These are phyloP conservation scores for Dactylellina drechsleri DNA, from an alignment of 2,329 filamentous ascomycete genomes.

Conservation along the genomic window DNA sequence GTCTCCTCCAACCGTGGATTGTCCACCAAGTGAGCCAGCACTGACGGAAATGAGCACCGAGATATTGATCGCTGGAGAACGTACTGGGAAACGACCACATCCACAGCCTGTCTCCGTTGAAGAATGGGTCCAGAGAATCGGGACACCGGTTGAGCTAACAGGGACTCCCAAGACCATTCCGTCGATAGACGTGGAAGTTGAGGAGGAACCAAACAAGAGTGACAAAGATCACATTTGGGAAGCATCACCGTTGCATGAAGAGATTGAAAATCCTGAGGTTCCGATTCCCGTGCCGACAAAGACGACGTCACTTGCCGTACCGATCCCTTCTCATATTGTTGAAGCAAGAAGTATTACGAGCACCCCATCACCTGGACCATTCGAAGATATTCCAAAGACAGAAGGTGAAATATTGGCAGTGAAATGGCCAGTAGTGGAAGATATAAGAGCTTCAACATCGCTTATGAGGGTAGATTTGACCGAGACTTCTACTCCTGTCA, in stretches of 20 bases:
- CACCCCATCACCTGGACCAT: slow-evolving; percentile 6
- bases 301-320: background rate
- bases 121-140: slow-evolving; percentile 37
- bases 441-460: background rate
- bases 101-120: slow-evolving; percentile 28
- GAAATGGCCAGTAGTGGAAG: slow-evolving; percentile 26
- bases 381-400: background rate
- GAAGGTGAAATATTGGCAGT: background rate
- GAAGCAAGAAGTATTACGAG: background rate
- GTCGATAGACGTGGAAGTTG: slow-evolving; percentile 30
- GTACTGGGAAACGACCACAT: slow-evolving; percentile 39
- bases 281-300: slow-evolving; percentile 44
- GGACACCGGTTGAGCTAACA: slow-evolving; percentile 8
- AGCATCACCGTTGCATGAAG: slow-evolving; percentile 25
- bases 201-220: background rate
- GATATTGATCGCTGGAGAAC: slow-evolving; percentile 41
- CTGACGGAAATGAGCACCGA: slow-evolving; percentile 53
- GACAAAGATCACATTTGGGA: slow-evolving; percentile 17
- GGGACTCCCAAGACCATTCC: slow-evolving; percentile 38
- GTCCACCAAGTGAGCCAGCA: slow-evolving; percentile 28
- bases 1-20: slow-evolving; percentile 7
- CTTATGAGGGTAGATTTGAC: slow-evolving; percentile 1
- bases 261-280: slow-evolving; percentile 34
- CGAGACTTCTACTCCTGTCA: slow-evolving; percentile 23
- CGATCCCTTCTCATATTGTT: background rate